Evolutionary conservation across 1,139 yeast genomes (phyloP).

Genomic region (Suhomyces taliae): DNA sequence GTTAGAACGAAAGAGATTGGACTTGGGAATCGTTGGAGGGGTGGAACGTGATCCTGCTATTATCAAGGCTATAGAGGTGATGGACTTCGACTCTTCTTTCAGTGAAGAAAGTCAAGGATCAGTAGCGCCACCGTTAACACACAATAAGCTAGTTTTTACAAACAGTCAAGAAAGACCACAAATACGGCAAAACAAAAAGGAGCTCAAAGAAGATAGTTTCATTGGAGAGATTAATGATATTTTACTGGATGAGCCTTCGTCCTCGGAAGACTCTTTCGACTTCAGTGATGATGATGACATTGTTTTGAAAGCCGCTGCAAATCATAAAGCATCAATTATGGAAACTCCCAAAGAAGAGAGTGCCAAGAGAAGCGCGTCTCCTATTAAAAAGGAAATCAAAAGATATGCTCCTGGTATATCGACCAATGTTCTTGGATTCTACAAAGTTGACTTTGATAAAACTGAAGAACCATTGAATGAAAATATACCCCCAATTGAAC

Average conservation of each 20-base stretch:
- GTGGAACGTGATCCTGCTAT: slow-evolving; percentile 11
- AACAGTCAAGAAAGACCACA: background rate
- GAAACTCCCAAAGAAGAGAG: background rate
- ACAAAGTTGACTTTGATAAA: slow-evolving; percentile 3
- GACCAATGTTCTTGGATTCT: slow-evolving; percentile 8
- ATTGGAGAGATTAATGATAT: too few species aligned
- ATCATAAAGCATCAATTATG: background rate
- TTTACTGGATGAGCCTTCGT: background rate
- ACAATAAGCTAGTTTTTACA: background rate
- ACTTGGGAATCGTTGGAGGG: slow-evolving; percentile 3
- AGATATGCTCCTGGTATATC: background rate
- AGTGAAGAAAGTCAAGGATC: slow-evolving; percentile 9
- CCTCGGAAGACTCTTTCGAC: slow-evolving; percentile 9
- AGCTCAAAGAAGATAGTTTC: background rate
- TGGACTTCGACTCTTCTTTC: slow-evolving; percentile 16
- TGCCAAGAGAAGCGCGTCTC: slow-evolving; percentile 6
- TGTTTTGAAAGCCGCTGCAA: slow-evolving; percentile 11
- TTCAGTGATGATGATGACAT: slow-evolving; percentile 15
- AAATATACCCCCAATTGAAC: too few species aligned
- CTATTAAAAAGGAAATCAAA: background rate
- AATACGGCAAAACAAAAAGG: background rate
- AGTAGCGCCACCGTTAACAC: background rate
- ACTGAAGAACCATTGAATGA: background rate
- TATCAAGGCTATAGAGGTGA: slow-evolving; percentile 9
- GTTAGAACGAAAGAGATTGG: background rate